Conservation (phyloP, 768 basidiomycete genomes). For the Pleurotus platypus region DNA sequence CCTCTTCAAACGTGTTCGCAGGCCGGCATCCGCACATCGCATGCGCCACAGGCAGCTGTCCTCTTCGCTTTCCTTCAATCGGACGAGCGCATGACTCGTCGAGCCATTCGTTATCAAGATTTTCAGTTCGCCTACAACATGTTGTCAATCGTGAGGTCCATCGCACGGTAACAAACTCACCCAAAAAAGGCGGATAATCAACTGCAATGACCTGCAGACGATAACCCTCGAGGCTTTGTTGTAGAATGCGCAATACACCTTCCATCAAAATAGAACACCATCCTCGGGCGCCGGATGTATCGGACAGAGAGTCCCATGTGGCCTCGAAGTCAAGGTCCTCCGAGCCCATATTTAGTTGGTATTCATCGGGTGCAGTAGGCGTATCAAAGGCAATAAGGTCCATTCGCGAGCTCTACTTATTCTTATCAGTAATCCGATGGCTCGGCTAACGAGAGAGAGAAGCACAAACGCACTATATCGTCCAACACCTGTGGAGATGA, state of each 20-base stretch:
- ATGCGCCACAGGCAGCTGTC: constrained; percentile 72
- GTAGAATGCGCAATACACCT: constrained; percentile 49
- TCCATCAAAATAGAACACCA: constrained; percentile 66
- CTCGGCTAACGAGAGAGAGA: background rate
- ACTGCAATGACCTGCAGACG: constrained; percentile 49
- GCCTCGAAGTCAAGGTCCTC: constrained; percentile 41
- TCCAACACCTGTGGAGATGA: background rate
- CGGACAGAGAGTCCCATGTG: constrained; percentile 53
- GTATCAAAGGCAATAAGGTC: constrained; percentile 78
- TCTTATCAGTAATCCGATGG: constrained; percentile 5
- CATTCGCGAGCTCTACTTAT: constrained; percentile 25
- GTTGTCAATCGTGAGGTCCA: constrained; percentile 10
- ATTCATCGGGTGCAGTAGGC: constrained; percentile 54
- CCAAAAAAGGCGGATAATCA: constrained; percentile 58
- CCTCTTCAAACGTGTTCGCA: constrained; percentile 43
- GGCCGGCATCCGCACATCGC: constrained; percentile 43
- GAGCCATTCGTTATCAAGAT: constrained; percentile 37
- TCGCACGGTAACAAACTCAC: constrained; percentile 29
- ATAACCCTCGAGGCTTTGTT: constrained; percentile 31
- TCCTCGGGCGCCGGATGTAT: constrained; percentile 45
- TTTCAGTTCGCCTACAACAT: constrained; percentile 59
- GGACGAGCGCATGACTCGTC: constrained; percentile 28
- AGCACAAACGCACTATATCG: constrained; percentile 3
- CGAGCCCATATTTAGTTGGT: constrained; percentile 12
- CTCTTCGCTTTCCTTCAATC: constrained; percentile 62